Percentiles rank a stretch among this genome's conserved stretches.
Conservation (phyloP, 257 asterid genomes). For the Solanum tacnaense region DNA sequence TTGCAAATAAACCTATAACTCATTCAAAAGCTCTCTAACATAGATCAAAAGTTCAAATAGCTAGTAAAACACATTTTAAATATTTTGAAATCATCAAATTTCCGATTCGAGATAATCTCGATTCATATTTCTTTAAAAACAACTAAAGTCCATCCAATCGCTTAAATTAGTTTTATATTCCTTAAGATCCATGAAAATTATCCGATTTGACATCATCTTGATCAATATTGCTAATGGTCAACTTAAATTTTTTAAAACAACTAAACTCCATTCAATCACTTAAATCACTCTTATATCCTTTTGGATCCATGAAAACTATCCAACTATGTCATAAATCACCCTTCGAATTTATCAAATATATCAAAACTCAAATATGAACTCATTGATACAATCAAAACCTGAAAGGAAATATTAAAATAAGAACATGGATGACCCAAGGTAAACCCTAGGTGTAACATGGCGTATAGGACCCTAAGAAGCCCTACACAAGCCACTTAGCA, state of each 20-base stretch:
- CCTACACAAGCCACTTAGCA: too few relatives aligned
- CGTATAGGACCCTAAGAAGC: too few relatives aligned
- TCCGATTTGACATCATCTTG: not conserved
- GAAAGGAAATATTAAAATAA: too few relatives aligned
- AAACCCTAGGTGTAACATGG: too few relatives aligned
- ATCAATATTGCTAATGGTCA: not conserved
- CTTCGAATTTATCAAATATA: not conserved
- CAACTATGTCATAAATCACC: not conserved
- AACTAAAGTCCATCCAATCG: not conserved
- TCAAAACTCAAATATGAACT: too few relatives aligned
- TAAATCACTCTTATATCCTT: not conserved
- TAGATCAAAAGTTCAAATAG: too few relatives aligned
- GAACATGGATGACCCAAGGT: not conserved
- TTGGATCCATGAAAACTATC: not conserved
- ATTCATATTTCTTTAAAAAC: too few relatives aligned
- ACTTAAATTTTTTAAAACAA: too few relatives aligned
- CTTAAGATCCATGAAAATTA: not conserved
- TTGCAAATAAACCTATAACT: not conserved
- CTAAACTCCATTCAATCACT: not conserved
- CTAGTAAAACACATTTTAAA: not conserved
- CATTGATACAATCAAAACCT: not conserved
- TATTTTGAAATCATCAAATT: too few relatives aligned
- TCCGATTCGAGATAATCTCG: not conserved
- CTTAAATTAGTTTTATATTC: too few relatives aligned
- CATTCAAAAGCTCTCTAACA: not conserved